Evolutionary conservation across 768 basidiomycete genomes (phyloP).

Genomic region (Suillus ampliporus): DNA sequence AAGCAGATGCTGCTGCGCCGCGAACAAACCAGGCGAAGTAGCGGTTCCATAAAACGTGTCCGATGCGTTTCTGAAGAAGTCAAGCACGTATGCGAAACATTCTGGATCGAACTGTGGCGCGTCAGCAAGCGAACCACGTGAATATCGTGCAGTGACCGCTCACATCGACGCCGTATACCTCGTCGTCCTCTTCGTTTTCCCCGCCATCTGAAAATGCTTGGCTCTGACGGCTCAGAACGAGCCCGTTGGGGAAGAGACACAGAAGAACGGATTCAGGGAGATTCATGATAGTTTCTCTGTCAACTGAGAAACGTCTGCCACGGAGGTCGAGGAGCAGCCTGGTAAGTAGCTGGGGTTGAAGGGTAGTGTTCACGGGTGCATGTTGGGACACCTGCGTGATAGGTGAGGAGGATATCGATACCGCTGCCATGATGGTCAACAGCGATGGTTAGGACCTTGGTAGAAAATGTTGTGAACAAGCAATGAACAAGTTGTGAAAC

Average conservation of each 20-base stretch:
- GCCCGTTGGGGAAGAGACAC: constrained; percentile 96
- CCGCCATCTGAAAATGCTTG: constrained; percentile 75
- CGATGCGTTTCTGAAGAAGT: constrained; percentile 89
- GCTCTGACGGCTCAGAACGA: constrained; percentile 89
- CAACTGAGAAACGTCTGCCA: constrained; percentile 90
- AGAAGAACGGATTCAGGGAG: constrained; percentile 96
- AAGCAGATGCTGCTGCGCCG: constrained; percentile 79
- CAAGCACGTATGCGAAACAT: constrained; percentile 92
- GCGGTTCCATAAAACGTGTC: constrained; percentile 91
- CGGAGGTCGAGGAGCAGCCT: constrained; percentile 92
- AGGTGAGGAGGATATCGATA: constrained; percentile 54
- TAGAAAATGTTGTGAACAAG: constrained; percentile 16
- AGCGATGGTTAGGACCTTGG: constrained; percentile 22
- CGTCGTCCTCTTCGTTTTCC: constrained; percentile 81
- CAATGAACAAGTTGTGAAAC: neutral
- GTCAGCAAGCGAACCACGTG: constrained; percentile 10
- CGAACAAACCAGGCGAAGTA: constrained; percentile 71
- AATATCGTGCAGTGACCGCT: constrained; percentile 43
- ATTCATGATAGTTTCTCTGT: constrained; percentile 98
- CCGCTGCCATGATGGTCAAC: constrained; percentile 42
- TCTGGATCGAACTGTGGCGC: constrained; percentile 88
- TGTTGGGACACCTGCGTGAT: constrained; percentile 62
- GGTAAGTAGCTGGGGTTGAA: constrained; percentile 88
- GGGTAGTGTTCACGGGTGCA: constrained; percentile 65
- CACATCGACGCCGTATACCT: constrained; percentile 96